Evolutionary conservation across 2,329 filamentous ascomycete species (phyloP).

Genomic region (Bipolaris bicolor): DNA sequence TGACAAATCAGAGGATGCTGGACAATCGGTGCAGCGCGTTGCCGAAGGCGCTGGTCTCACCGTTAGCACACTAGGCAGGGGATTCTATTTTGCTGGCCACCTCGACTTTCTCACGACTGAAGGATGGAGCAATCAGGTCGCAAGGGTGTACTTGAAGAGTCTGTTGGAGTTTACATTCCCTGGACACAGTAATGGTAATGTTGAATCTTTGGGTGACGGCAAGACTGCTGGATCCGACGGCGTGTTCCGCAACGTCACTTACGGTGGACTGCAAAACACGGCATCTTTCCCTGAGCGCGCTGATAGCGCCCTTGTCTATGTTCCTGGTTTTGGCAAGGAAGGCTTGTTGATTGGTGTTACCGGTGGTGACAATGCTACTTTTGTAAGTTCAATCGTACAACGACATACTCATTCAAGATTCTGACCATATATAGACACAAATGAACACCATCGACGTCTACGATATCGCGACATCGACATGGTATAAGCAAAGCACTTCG

Average conservation of each 20-base stretch:
- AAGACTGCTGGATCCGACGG: constrained; percentile 66
- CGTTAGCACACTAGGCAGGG: constrained; percentile 71
- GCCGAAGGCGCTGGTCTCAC: constrained; percentile 76
- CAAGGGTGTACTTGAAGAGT: constrained; percentile 73
- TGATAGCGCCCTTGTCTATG: constrained; percentile 73
- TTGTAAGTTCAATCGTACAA: constrained; percentile 54
- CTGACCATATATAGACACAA: constrained; percentile 53
- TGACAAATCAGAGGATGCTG: constrained; percentile 63
- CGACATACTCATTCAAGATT: background rate
- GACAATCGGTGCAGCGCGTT: constrained; percentile 67
- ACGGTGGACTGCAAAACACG: constrained; percentile 70
- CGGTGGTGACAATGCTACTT: constrained; percentile 72
- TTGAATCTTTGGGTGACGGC: constrained; percentile 60
- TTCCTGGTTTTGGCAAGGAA: constrained; percentile 76
- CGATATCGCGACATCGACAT: constrained; percentile 71
- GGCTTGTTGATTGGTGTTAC: constrained; percentile 80
- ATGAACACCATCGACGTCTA: constrained; percentile 83
- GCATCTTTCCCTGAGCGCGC: constrained; percentile 74
- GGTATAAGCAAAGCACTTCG: constrained; percentile 75
- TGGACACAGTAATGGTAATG: constrained; percentile 68
- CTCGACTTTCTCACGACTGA: constrained; percentile 67
- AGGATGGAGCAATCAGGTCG: constrained; percentile 71
- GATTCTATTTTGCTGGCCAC: constrained; percentile 82
- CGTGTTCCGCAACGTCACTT: constrained; percentile 74
- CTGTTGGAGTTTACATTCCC: constrained; percentile 79